phyloP scores from a whole-genome alignment of 768 basidiomycete species.

The Sporobolomyces pararoseus region DNA sequence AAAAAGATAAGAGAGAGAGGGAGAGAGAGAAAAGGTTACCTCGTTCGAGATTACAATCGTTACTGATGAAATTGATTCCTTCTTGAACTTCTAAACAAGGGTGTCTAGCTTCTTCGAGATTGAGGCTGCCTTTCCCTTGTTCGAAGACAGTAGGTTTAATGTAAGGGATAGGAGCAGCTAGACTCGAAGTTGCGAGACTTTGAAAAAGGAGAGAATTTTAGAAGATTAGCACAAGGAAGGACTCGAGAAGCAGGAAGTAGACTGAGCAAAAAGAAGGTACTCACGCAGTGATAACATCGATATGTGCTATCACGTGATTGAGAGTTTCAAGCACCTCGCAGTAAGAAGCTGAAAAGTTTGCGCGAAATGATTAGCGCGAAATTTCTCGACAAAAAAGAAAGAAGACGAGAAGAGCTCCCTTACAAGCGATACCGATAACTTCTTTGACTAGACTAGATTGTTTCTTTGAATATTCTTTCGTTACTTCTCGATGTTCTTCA shows the following conservation, averaged over 20 bases:
- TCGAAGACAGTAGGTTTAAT: constrained; percentile 63
- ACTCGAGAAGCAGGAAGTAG: no score
- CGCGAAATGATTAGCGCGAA: not conserved
- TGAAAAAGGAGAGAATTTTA: no score
- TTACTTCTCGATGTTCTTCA: constrained; percentile 66
- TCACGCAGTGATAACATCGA: constrained; percentile 78
- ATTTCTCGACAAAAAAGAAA: no score
- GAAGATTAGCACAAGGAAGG: no score
- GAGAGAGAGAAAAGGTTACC: constrained; percentile 14
- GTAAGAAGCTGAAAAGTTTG: constrained; percentile 68
- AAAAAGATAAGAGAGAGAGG: no score
- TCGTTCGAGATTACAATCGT: constrained; percentile 82
- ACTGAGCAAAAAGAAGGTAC: not conserved
- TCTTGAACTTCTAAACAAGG: constrained; percentile 96
- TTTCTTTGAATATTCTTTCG: constrained; percentile 65
- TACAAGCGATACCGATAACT: constrained; percentile 86
- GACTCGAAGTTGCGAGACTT: constrained; percentile 87
- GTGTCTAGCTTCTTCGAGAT: constrained; percentile 82
- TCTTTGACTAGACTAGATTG: constrained; percentile 84
- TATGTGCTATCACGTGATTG: constrained; percentile 76
- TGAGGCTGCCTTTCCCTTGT: constrained; percentile 67
- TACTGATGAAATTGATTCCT: constrained; percentile 89
- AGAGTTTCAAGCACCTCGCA: constrained; percentile 78
- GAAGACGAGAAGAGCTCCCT: constrained; percentile 43
- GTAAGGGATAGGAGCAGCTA: constrained; percentile 79